Evolutionary conservation across 2,329 filamentous ascomycete species (phyloP).

Genomic region (Aspergillus amoenus): DNA sequence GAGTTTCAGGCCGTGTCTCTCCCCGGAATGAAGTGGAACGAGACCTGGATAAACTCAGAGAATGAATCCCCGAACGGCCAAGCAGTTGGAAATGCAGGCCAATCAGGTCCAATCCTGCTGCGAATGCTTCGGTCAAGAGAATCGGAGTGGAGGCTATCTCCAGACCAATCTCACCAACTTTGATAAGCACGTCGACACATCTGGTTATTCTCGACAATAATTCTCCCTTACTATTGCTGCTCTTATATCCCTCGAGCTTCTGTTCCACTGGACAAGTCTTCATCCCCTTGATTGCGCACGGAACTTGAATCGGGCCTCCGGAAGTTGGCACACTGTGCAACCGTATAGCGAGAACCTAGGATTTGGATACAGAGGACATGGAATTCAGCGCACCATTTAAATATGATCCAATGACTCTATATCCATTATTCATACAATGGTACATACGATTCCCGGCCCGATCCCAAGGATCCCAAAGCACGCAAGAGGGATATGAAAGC

Average conservation of each 20-base stretch:
- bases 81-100: not conserved
- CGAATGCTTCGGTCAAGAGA: slow-evolving; percentile 1
- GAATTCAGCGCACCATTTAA: not conserved
- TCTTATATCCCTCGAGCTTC: not conserved
- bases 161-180: not conserved
- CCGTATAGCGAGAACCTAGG: not conserved
- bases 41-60: not conserved
- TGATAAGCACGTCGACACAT: slow-evolving; percentile 7
- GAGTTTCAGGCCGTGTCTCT: not conserved
- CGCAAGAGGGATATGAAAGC: not conserved
- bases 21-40: not conserved
- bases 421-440: not conserved
- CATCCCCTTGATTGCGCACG: not conserved
- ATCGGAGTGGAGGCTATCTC: not conserved
- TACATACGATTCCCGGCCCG: not conserved
- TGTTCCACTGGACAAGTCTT: not conserved
- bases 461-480: not conserved
- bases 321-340: not conserved
- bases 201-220: not conserved
- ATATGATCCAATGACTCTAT: not conserved
- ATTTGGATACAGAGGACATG: not conserved
- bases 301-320: not conserved
- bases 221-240: not conserved
- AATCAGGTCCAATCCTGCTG: not conserved
- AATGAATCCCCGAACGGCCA: not conserved